Evolutionary conservation across 371 early-diverging fungal species (phyloP), one percentile per base, ranked within the genome.

Genomic region (Mortierella sp.): DNA sequence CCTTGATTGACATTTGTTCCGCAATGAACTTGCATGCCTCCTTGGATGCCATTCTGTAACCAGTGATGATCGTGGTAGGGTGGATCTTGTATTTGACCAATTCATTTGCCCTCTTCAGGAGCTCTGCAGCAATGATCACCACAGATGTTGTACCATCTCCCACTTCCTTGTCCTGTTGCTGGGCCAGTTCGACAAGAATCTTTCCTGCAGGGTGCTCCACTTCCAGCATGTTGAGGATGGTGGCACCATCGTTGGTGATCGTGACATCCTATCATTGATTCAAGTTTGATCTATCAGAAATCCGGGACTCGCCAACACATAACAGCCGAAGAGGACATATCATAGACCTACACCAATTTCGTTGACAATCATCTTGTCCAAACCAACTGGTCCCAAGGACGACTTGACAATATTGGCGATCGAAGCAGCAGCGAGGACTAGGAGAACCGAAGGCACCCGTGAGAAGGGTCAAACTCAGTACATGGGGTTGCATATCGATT

Each of bases 141-240:
- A 99, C 99, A 34, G 97, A 95, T 1, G 99, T 99, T 24, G 99
- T 99, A 42, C 99, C 99, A 80, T 99, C 99, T 21, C 99, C 99
- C 8, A 99, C 99, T 85, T 99, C 99, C 71, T 95, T 95, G 82
- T 99, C 99, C 87, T 99, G 99, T 72, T 98, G 96, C 61, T 96
- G 95, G 54, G 99, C 99, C 38, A 99, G 89, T 83, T 99, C 99
- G 23, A 99, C 98, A 14, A 99, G 85, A 14, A 99, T 95, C 72
- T 91, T 93, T 39, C 96, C 99, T 9, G 99, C 98, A 19, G 99
- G 99, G 82, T 99, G 99, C 78, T 97, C 98, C 8, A 99, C 95
- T 71, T 99, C 96, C 58, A 99, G 88, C 56, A 97, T 91, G 63
- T 93, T 90, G 65, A 99, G 89, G 80, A 99, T 99, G 4, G 99